Evolutionary conservation across 371 early-diverging fungal genomes (phyloP).

Genomic region (Saksenaea oblongispora): DNA sequence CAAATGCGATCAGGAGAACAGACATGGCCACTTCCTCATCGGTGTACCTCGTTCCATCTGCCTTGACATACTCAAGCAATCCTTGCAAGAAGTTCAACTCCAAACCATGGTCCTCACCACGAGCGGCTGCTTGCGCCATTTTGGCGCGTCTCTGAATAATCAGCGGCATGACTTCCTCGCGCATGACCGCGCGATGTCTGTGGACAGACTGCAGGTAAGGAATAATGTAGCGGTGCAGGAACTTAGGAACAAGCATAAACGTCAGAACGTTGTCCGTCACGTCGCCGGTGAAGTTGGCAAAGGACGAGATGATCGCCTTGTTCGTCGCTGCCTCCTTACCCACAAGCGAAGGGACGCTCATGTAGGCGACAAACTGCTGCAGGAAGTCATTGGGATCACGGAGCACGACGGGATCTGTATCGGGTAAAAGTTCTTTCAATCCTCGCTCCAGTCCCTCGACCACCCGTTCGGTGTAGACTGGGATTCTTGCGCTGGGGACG

Average conservation of each 20-base stretch:
- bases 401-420: conserved; percentile 6
- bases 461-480: conserved; percentile 19
- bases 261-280: conserved; percentile 26
- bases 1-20: conserved; percentile 37
- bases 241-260: conserved; percentile 21
- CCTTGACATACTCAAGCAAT: conserved; percentile 21
- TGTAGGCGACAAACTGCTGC: conserved; percentile 39
- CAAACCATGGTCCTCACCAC: conserved; percentile 7
- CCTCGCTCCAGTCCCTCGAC: conserved; percentile 24
- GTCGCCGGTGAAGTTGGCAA: conserved; percentile 40
- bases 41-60: conserved; percentile 20
- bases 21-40: conserved; percentile 21
- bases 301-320: conserved; percentile 28
- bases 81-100: conserved; percentile 29
- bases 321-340: conserved; percentile 31
- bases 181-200: conserved; percentile 30
- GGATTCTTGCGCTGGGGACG: conserved; percentile 20
- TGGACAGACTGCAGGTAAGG: conserved; percentile 28
- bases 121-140: conserved; percentile 4
- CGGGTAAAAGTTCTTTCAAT: conserved; percentile 10
- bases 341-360: conserved; percentile 38
- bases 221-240: conserved; percentile 22
- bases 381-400: conserved; percentile 21
- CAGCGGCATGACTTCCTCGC: conserved; percentile 21
- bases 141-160: conserved; percentile 18